Evolutionary conservation across 2,329 filamentous ascomycete genomes (phyloP).

Genomic region (Ascochyta pisi): DNA sequence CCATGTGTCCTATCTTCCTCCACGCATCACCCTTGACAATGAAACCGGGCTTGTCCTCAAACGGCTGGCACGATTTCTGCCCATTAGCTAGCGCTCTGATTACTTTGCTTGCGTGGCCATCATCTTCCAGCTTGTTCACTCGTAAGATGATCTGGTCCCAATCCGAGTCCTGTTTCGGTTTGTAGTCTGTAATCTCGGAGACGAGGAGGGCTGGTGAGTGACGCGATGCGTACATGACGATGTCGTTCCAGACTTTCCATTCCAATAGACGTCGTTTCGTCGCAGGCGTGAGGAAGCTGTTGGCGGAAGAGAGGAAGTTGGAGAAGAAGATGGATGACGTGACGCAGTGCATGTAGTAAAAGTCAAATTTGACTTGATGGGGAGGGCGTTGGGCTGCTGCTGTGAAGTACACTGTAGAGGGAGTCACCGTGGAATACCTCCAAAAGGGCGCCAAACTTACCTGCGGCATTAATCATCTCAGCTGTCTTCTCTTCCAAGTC

Average conservation of each 20-base stretch:
- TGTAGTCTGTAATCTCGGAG: constrained; percentile 67
- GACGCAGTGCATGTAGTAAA: constrained; percentile 80
- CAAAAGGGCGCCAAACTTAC: constrained; percentile 42
- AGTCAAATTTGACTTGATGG: constrained; percentile 71
- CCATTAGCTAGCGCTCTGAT: constrained; percentile 73
- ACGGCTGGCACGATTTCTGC: constrained; percentile 59
- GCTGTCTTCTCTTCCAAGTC: constrained; percentile 65
- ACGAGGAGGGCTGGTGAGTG: constrained; percentile 66
- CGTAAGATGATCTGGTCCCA: constrained; percentile 56
- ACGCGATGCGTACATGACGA: constrained; percentile 76
- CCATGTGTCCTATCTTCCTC: constrained; percentile 66
- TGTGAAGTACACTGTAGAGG: constrained; percentile 59
- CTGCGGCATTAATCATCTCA: constrained; percentile 73
- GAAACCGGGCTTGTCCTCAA: constrained; percentile 53
- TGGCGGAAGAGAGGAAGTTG: constrained; percentile 62
- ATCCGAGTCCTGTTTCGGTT: constrained; percentile 51
- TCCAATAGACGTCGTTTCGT: constrained; percentile 76
- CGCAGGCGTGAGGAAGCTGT: constrained; percentile 63
- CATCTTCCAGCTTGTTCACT: constrained; percentile 65
- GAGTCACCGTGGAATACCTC: not conserved
- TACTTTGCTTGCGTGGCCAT: constrained; percentile 83
- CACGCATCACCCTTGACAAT: constrained; percentile 65
- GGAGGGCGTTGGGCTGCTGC: constrained; percentile 68
- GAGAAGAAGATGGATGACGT: constrained; percentile 79
- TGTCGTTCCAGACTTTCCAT: constrained; percentile 79